Evolutionary conservation across 306 rosid species (phyloP).

Genomic region (Erythrophleum fordii): DNA sequence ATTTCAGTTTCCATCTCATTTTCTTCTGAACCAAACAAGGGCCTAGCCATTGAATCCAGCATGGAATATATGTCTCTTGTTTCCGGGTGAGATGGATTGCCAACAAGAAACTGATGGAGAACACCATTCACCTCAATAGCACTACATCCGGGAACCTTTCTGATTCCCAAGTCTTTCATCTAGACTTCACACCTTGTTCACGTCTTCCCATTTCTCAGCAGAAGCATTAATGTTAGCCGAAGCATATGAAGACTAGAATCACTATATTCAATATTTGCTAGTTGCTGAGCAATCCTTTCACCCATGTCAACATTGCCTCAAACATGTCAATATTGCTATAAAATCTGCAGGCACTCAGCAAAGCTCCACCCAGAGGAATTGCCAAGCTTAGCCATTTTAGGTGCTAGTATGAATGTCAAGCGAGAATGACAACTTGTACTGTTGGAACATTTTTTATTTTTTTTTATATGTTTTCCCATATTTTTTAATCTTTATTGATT

Average conservation of each 20-base stretch:
- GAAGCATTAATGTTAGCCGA: slow-evolving; percentile 72
- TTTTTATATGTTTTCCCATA: slow-evolving; percentile 15
- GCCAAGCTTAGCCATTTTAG: slow-evolving; percentile 30
- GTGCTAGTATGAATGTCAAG: slow-evolving; percentile 26
- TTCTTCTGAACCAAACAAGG: neutral
- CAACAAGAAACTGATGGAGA: slow-evolving; percentile 16
- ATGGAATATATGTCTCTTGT: neutral
- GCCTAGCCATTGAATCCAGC: neutral
- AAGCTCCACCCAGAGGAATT: slow-evolving; percentile 55
- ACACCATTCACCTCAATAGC: slow-evolving; percentile 58
- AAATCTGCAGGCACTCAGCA: slow-evolving; percentile 75
- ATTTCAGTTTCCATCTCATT: slow-evolving; percentile 7
- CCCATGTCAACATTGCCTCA: too few species aligned
- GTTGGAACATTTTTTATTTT: too few species aligned
- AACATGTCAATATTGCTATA: slow-evolving; percentile 62
- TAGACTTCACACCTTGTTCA: slow-evolving; percentile 62
- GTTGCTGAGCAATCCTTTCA: slow-evolving; percentile 60
- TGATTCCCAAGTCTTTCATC: slow-evolving; percentile 65
- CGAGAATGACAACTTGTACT: slow-evolving; percentile 34
- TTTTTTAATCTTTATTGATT: neutral
- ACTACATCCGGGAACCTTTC: slow-evolving; percentile 71
- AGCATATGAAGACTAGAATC: slow-evolving; percentile 71
- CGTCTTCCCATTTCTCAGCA: slow-evolving; percentile 79
- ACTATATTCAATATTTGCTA: slow-evolving; percentile 52
- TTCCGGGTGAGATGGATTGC: slow-evolving; percentile 6